Base-by-base conservation (phyloP, 2,329 filamentous ascomycete genomes). In the Rutstroemia sp. region DNA sequence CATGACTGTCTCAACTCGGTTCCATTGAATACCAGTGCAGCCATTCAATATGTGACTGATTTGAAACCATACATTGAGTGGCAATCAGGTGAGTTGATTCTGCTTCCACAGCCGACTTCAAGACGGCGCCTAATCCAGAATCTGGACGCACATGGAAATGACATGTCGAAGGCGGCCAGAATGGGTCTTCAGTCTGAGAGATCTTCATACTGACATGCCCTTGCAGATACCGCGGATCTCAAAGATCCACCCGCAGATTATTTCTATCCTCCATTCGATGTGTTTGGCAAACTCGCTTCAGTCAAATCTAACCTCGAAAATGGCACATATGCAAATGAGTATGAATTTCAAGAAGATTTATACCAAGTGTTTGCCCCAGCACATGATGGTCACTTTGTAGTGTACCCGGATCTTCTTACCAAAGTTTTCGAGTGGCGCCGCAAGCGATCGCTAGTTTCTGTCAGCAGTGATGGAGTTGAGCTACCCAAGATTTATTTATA, bases 361-460 rank as follows among this genome's bases (percentile, higher is more conserved):
- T 78, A 79, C 56, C 69, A 74, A 38, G 69, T 81, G 7, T 73
- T 83, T 38, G 74, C 75, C 23, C 73, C 73, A 1, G 79, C 80
- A 3, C 82, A 87, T 62, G 85, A 89, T 65, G 82, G 83, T 1
- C 86, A 89, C 64, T 83, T 86, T 51, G 71, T 73, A 2, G 83
- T 77, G 64, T 70, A 76, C 14, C 79, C 80, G 2, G 79, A 82
- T 60, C 71, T 77, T 4, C 73, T 83, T 8, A 62, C 66, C 14
- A 75, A 74, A 44, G 74, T 79, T 0, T 82, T 84, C 69, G 74
- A 66, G 59, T 85, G 65, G 63, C 74, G 73, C 6, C 73, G 78
- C 8, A 70, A 72, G 25, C 66, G 78, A 63, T 71, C 74, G 51
- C 63, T 87, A 0, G 80, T 86, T 0, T 86, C 83, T 0, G 75